Percentiles rank a stretch among this genome's conserved stretches.
phyloP scores from a whole-genome alignment of 768 basidiomycete genomes.

The Calocybe gangraenosa region DNA sequence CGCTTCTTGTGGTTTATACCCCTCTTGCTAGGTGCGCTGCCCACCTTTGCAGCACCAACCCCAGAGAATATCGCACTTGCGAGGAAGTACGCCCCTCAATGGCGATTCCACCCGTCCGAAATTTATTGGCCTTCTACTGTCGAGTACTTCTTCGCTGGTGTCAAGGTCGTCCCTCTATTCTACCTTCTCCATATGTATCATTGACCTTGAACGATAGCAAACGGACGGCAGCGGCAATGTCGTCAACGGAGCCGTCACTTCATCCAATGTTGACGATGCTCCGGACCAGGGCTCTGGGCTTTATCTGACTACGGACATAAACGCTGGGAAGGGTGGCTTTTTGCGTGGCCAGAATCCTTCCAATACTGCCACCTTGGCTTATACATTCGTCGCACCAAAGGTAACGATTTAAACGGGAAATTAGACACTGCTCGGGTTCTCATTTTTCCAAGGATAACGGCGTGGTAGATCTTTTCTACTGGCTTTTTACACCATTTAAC shows the following conservation, averaged over 20 bases:
- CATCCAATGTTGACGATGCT: conserved; percentile 9
- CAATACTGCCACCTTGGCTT: conserved; percentile 9
- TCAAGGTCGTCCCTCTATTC: conserved; percentile 10
- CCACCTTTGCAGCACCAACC: conserved; percentile 11
- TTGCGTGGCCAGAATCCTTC: conserved; percentile 17
- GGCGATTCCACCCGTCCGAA: conserved; percentile 14
- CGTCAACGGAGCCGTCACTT: conserved; percentile 6
- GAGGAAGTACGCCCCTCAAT: conserved; percentile 16
- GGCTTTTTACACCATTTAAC: conserved; percentile 17
- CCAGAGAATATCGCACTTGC: conserved; percentile 13
- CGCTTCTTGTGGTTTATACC: conserved; percentile 5
- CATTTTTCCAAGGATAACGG: conserved; percentile 10
- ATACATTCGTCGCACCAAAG: conserved; percentile 16
- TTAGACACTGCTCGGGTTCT: neutral
- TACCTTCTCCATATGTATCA: neutral
- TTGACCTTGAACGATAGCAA: conserved; percentile 5
- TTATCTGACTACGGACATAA: conserved; percentile 13
- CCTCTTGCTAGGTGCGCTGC: conserved; percentile 5
- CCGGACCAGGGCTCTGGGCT: conserved; percentile 9
- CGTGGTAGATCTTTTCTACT: conserved; percentile 16
- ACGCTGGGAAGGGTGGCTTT: conserved; percentile 12
- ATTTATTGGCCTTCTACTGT: conserved; percentile 16
- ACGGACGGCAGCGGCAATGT: conserved; percentile 11
- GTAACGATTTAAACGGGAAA: neutral
- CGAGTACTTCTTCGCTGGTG: conserved; percentile 15